These are phyloP conservation scores for Clonostachys solani DNA, from an alignment of 2,329 filamentous ascomycete genomes.

Conservation along the genomic window DNA sequence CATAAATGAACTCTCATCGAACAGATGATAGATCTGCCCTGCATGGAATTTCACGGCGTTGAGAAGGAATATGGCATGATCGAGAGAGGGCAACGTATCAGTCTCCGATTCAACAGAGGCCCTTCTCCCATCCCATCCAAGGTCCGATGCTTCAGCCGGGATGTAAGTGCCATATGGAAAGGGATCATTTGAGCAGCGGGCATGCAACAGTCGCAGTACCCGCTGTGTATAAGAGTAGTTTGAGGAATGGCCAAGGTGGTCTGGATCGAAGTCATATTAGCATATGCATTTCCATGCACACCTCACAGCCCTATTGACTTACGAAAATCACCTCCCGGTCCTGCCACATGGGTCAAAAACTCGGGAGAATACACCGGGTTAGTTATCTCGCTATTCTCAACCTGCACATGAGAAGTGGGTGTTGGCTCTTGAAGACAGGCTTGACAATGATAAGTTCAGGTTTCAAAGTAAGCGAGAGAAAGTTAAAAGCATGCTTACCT, in stretches of 20 bases:
- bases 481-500: constrained; percentile 6
- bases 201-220: constrained; percentile 41
- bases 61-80: constrained; percentile 48
- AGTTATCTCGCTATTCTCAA: not conserved
- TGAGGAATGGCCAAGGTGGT: constrained; percentile 49
- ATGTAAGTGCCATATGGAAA: constrained; percentile 35
- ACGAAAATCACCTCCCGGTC: constrained; percentile 33
- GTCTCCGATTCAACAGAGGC: not conserved
- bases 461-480: constrained; percentile 3
- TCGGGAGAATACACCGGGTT: constrained; percentile 18
- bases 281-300: constrained; percentile 8
- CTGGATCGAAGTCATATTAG: constrained; percentile 14
- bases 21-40: constrained; percentile 47
- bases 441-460: no score
- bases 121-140: constrained; percentile 35
- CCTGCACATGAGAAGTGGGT: constrained; percentile 6
- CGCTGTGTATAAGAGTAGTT: constrained; percentile 51
- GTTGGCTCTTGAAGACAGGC: not conserved
- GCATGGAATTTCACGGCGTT: constrained; percentile 54
- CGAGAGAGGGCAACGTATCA: constrained; percentile 36
- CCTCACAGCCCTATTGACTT: constrained; percentile 32
- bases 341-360: constrained; percentile 33
- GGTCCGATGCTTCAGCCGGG: constrained; percentile 46
- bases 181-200: constrained; percentile 34
- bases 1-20: constrained; percentile 49